Percentiles rank a stretch among this genome's conserved stretches.
Conservation (phyloP, 2,329 filamentous ascomycete genomes). For the Blastomyces silverae region DNA sequence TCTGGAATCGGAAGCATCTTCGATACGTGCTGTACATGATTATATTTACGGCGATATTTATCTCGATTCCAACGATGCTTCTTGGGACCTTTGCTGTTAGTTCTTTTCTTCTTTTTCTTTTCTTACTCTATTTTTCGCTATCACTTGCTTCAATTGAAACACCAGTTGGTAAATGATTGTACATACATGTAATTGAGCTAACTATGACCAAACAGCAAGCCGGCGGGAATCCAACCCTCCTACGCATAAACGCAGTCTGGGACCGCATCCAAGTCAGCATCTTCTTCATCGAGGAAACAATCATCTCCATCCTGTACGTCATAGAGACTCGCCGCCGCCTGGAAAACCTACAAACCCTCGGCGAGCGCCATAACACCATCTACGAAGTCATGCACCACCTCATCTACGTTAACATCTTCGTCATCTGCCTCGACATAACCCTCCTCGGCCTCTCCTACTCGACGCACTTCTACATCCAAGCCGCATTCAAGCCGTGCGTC, state of each 20-base stretch:
- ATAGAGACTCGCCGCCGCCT: constrained; percentile 25
- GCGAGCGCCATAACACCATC: background rate
- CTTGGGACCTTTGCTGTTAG: constrained; percentile 8
- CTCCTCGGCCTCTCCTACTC: constrained; percentile 34
- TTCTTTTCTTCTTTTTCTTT: background rate
- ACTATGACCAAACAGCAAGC: background rate
- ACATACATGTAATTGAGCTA: background rate
- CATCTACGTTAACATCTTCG: constrained; percentile 35
- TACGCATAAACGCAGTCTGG: constrained; percentile 17
- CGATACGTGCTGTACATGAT: constrained; percentile 21
- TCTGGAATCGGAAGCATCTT: constrained; percentile 17
- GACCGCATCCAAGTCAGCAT: constrained; percentile 22
- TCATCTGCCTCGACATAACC: constrained; percentile 40
- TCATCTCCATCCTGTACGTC: constrained; percentile 23
- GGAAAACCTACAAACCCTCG: constrained; percentile 34
- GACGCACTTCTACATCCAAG: constrained; percentile 32
- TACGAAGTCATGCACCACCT: background rate
- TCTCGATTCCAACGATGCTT: constrained; percentile 21
- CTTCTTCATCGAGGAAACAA: constrained; percentile 23
- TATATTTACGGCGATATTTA: constrained; percentile 19
- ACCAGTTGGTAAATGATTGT: no score
- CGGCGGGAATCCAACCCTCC: background rate
- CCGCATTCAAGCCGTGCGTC: constrained; percentile 30
- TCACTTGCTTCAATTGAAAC: no score
- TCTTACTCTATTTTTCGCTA: no score